These are phyloP conservation scores for Peniophora sp. DNA, from an alignment of 1,284 basidiomycete species.

Conservation along the genomic window DNA sequence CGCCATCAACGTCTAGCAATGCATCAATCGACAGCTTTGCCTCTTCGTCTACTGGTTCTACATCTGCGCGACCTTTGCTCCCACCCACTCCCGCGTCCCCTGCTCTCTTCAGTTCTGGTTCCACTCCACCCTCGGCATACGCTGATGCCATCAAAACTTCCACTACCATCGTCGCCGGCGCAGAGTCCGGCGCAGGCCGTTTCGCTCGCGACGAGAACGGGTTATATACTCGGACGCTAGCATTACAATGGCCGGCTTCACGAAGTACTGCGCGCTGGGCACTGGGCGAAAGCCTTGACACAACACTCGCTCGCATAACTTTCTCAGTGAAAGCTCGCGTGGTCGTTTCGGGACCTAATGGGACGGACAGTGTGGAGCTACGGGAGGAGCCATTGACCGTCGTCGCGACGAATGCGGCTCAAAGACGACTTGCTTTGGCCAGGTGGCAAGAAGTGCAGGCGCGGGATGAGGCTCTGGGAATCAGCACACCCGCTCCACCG, in stretches of 20 bases:
- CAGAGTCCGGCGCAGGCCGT: constrained; percentile 43
- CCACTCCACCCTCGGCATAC: constrained; percentile 10
- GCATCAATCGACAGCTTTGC: constrained; percentile 13
- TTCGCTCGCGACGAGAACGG: constrained; percentile 49
- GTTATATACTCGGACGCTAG: constrained; percentile 54
- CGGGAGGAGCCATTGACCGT: constrained; percentile 58
- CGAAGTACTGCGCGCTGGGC: constrained; percentile 68
- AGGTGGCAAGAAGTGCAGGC: constrained; percentile 28
- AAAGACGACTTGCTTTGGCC: constrained; percentile 56
- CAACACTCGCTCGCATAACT: constrained; percentile 55
- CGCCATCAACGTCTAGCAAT: constrained; percentile 7
- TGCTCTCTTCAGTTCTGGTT: constrained; percentile 11
- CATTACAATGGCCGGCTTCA: constrained; percentile 62
- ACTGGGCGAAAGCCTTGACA: constrained; percentile 65
- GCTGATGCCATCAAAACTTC: constrained; percentile 33
- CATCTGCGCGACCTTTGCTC: constrained; percentile 4
- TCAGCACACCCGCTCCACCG: no score
- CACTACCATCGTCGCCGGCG: constrained; percentile 44
- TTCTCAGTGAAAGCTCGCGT: constrained; percentile 66
- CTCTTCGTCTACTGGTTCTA: constrained; percentile 15
- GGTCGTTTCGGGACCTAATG: constrained; percentile 46
- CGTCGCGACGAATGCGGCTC: constrained; percentile 59
- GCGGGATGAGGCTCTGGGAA: no score
- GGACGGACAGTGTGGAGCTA: constrained; percentile 56
- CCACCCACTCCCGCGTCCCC: constrained; percentile 10